Evolutionary conservation across 331 rosid genomes (phyloP).

Genomic region (Stylosanthes scabra): DNA sequence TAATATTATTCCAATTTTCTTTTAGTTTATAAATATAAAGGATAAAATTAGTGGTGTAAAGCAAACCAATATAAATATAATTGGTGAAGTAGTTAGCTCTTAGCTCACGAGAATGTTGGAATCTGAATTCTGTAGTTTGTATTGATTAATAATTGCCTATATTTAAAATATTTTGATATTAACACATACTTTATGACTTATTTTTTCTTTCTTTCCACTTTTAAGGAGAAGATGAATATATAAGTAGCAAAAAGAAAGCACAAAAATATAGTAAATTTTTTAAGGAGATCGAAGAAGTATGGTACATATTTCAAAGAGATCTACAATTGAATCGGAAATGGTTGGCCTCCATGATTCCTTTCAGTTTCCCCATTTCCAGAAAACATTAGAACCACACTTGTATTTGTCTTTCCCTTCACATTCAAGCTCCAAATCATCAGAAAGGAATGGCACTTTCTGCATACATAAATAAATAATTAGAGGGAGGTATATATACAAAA

Average conservation of each 20-base stretch:
- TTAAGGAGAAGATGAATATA: background rate
- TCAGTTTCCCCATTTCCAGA: conserved; percentile 92
- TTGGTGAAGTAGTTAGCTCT: too few species aligned
- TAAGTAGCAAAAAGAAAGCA: conserved; percentile 10
- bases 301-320: conserved; percentile 36
- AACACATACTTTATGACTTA: too few species aligned
- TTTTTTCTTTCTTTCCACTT: too few species aligned
- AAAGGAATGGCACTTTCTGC: conserved; percentile 94
- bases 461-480: background rate
- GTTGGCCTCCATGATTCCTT: conserved; percentile 1
- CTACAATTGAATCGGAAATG: background rate
- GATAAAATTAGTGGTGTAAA: too few species aligned
- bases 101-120: too few species aligned
- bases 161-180: too few species aligned
- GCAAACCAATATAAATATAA: too few species aligned
- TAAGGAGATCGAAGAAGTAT: conserved; percentile 31
- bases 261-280: conserved; percentile 20
- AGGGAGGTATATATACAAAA: background rate
- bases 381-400: conserved; percentile 99
- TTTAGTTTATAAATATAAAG: too few species aligned
- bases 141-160: too few species aligned
- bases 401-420: conserved; percentile 95
- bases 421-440: conserved; percentile 84
- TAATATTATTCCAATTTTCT: too few species aligned
- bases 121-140: too few species aligned